A percentile compares a stretch with the other conserved stretches of the same genome.
These are phyloP conservation scores for Micractinium conductrix DNA, from an alignment of 139 green algal species.

Conservation along the genomic window DNA sequence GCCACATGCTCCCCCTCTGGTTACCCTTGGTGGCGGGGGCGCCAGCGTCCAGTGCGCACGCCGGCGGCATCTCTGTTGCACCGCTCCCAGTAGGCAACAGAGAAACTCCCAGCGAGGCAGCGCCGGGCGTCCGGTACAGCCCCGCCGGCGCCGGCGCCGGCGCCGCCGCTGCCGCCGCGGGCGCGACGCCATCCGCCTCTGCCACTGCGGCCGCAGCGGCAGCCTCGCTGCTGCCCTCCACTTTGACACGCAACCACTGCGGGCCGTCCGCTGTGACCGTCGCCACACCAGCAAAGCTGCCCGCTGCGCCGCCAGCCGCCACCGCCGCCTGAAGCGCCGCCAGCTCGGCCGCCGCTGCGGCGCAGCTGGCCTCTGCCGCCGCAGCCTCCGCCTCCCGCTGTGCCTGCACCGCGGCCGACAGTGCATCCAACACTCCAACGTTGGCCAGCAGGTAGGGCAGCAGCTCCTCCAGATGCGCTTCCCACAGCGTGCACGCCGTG, in stretches of 20 bases:
- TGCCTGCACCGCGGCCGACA: neutral
- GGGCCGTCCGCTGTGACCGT: no score
- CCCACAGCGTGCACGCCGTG: neutral
- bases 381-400: constrained; percentile 4
- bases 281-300: no score
- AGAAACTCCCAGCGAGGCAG: no score
- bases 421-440: neutral
- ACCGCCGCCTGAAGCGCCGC: no score
- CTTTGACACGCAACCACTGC: no score
- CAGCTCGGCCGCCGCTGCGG: neutral
- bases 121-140: neutral
- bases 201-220: neutral
- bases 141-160: no score
- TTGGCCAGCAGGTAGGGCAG: constrained; percentile 30
- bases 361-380: neutral
- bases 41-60: neutral
- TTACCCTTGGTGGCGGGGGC: neutral
- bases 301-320: no score
- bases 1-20: no score
- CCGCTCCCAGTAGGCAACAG: neutral
- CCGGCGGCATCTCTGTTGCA: neutral
- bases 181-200: neutral
- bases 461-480: constrained; percentile 18
- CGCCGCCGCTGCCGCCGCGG: neutral
- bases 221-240: no score